These are phyloP conservation scores for Nigrospora sphaerica DNA, from an alignment of 2,329 filamentous ascomycete species.

Conservation along the genomic window DNA sequence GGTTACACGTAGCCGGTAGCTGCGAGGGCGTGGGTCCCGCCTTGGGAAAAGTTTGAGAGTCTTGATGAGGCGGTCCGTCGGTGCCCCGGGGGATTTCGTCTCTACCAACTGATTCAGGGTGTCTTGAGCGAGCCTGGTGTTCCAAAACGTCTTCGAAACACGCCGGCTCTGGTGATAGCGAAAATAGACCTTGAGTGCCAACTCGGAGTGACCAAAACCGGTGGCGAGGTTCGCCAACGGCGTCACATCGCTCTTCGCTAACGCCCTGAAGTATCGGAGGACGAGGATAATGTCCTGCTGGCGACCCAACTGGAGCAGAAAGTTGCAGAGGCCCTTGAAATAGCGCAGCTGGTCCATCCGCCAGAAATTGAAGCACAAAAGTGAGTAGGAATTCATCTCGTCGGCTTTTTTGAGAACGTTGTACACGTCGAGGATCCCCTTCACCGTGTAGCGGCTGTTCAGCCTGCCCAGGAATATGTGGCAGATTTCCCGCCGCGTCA, in stretches of 20 bases:
- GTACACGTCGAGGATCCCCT: slow-evolving; percentile 1
- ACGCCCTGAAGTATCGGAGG: slow-evolving; percentile 6
- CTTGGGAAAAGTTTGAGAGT: slow-evolving; percentile 7
- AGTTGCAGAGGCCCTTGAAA: slow-evolving; percentile 9
- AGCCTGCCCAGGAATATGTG: slow-evolving; percentile 14
- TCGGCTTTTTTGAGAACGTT: neutral
- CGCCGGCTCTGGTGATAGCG: slow-evolving; percentile 8
- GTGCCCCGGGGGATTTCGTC: slow-evolving; percentile 4
- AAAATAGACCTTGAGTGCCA: slow-evolving; percentile 15
- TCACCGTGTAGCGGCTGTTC: slow-evolving; percentile 8
- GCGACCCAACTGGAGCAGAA: slow-evolving; percentile 16
- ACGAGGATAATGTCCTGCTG: slow-evolving; percentile 13
- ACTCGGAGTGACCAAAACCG: slow-evolving; percentile 10
- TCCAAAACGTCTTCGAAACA: slow-evolving; percentile 11
- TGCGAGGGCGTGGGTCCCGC: no score
- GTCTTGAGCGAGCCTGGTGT: slow-evolving; percentile 10
- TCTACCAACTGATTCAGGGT: slow-evolving; percentile 10
- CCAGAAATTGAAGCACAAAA: slow-evolving; percentile 12
- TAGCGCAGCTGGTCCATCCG: slow-evolving; percentile 9
- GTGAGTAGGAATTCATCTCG: slow-evolving; percentile 5
- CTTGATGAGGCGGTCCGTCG: slow-evolving; percentile 7
- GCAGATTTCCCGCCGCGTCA: slow-evolving; percentile 14
- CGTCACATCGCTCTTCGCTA: slow-evolving; percentile 5
- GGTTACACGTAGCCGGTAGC: no score
- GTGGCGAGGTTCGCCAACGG: slow-evolving; percentile 14